Conservation (phyloP, 2,329 filamentous ascomycete species). For the Fusarium xyrophilum region DNA sequence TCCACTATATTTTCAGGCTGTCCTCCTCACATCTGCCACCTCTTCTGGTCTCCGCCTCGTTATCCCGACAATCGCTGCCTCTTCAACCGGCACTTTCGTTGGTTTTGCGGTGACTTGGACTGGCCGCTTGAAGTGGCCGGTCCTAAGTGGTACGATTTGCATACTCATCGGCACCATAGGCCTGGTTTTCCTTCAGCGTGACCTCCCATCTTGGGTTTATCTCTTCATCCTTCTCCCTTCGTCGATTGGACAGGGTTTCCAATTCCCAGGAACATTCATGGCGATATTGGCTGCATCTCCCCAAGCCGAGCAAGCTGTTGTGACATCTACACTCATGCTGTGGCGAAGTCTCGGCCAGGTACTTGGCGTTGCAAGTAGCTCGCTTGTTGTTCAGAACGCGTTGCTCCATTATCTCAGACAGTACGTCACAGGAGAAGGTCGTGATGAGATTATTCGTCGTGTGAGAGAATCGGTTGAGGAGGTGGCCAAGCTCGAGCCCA, state of each 20-base stretch:
- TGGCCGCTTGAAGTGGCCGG: constrained; percentile 65
- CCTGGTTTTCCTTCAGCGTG: constrained; percentile 57
- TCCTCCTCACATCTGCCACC: constrained; percentile 73
- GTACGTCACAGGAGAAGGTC: constrained; percentile 66
- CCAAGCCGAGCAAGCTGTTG: constrained; percentile 70
- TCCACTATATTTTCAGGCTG: constrained; percentile 79
- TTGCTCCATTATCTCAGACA: constrained; percentile 65
- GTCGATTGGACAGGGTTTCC: constrained; percentile 67
- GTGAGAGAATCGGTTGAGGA: constrained; percentile 64
- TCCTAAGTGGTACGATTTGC: constrained; percentile 57
- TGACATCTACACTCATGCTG: constrained; percentile 73
- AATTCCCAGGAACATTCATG: constrained; percentile 70
- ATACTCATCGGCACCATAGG: constrained; percentile 59
- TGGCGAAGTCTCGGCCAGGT: constrained; percentile 76
- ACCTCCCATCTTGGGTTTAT: constrained; percentile 60
- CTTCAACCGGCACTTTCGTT: constrained; percentile 61
- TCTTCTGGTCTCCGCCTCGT: constrained; percentile 75
- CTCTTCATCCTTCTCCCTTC: constrained; percentile 63
- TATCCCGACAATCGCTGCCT: constrained; percentile 65
- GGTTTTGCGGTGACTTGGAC: constrained; percentile 69
- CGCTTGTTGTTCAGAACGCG: constrained; percentile 76
- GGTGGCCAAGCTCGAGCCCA: constrained; percentile 52
- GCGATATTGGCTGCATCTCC: constrained; percentile 65
- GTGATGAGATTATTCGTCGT: constrained; percentile 59
- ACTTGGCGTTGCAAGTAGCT: constrained; percentile 74